Percentiles rank a stretch among this genome's conserved stretches.
These are phyloP conservation scores for Alternaria conjuncta DNA, from an alignment of 2,329 filamentous ascomycete genomes.

Conservation along the genomic window DNA sequence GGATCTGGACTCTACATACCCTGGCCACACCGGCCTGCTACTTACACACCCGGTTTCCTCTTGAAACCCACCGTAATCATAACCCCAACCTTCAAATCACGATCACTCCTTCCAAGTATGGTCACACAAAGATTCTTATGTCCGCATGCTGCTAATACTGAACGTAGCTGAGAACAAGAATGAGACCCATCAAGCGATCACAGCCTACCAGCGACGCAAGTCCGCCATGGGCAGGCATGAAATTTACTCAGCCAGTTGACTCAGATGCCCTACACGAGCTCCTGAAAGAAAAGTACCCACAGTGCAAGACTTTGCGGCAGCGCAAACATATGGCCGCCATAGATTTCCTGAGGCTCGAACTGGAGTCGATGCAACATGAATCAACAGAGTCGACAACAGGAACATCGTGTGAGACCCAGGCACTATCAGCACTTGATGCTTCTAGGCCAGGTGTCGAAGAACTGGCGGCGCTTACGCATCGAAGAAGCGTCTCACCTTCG, in stretches of 20 bases:
- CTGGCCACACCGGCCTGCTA: not conserved
- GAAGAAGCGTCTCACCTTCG: not conserved
- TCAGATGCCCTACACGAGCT: conserved; percentile 34
- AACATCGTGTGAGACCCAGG: not conserved
- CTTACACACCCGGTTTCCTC: not conserved
- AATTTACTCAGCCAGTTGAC: conserved; percentile 27
- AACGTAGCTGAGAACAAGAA: not conserved
- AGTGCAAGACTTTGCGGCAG: conserved; percentile 26
- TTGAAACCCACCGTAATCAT: not conserved
- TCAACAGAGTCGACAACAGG: not conserved
- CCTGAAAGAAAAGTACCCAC: conserved; percentile 27
- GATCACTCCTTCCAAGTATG: not conserved
- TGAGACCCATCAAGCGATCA: conserved; percentile 25
- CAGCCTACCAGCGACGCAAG: conserved; percentile 27
- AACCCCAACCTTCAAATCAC: not conserved
- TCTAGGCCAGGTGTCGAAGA: not conserved
- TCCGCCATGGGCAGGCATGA: conserved; percentile 36
- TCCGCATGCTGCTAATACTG: not conserved
- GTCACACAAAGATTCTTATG: not conserved
- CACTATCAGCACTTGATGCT: not conserved
- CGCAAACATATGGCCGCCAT: conserved; percentile 39
- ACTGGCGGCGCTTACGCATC: not conserved
- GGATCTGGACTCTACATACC: not conserved
- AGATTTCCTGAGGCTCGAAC: conserved; percentile 31
- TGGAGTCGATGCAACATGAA: conserved; percentile 23